phyloP scores from a whole-genome alignment of 257 asterid genomes.

The Solanum chilense region DNA sequence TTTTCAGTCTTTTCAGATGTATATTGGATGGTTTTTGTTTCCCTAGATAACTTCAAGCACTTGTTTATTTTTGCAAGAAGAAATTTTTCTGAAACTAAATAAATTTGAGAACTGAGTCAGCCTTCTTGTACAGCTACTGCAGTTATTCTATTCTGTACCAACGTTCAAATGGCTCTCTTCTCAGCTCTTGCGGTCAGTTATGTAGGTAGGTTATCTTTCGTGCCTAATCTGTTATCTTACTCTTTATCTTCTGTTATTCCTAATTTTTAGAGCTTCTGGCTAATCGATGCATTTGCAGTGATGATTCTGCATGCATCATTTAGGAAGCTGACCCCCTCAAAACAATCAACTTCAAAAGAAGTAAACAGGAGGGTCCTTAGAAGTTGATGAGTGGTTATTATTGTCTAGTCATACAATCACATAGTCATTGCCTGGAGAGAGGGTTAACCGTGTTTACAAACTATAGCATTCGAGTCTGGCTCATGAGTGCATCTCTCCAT shows the following conservation, averaged over 20 bases:
- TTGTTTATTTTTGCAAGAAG: neutral
- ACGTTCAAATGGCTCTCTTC: conserved; percentile 61
- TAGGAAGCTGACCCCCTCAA: conserved; percentile 67
- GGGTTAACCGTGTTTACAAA: neutral
- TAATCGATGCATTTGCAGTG: conserved; percentile 33
- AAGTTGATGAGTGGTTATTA: conserved; percentile 3
- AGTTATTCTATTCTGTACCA: conserved; percentile 46
- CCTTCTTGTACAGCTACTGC: conserved; percentile 52
- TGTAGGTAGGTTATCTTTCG: conserved; percentile 38
- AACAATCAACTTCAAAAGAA: conserved; percentile 32
- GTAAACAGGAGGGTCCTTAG: conserved; percentile 20
- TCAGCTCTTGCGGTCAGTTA: conserved; percentile 59
- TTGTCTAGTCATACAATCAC: neutral
- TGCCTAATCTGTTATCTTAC: neutral
- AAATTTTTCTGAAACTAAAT: neutral
- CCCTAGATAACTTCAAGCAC: neutral
- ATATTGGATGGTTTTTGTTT: neutral
- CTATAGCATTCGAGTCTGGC: neutral
- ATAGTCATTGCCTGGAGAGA: neutral
- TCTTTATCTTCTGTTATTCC: neutral
- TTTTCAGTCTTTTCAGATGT: neutral
- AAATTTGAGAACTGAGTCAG: conserved; percentile 2
- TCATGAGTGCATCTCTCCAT: neutral
- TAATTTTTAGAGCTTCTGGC: neutral
- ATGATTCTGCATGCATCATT: conserved; percentile 76